Percentiles rank a stretch among this genome's conserved stretches.
Evolutionary conservation across 768 basidiomycete genomes (phyloP).

Genomic region (Leucosporidium scottii): DNA sequence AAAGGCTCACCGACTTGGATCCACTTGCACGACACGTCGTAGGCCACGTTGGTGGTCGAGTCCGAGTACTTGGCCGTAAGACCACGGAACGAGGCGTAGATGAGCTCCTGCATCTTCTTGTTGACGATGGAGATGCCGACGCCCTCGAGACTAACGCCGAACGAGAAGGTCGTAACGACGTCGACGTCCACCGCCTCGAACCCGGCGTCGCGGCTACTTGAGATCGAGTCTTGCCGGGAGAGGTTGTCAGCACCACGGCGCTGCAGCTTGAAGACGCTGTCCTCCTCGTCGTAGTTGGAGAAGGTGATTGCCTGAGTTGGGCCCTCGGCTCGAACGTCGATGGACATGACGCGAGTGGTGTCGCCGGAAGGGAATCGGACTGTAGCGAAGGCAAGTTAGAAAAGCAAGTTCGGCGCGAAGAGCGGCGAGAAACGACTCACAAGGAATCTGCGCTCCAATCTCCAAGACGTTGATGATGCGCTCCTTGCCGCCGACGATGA

Average conservation of each 20-base stretch:
- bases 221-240: conserved; percentile 19
- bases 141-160: conserved; percentile 74
- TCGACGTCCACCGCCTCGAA: conserved; percentile 49
- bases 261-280: conserved; percentile 67
- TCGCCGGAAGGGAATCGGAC: conserved; percentile 34
- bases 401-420: conserved; percentile 9
- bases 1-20: conserved; percentile 56
- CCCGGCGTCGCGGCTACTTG: conserved; percentile 51
- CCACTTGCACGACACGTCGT: conserved; percentile 72
- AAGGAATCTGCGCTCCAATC: conserved; percentile 84
- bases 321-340: conserved; percentile 87
- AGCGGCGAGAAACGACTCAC: conserved; percentile 64
- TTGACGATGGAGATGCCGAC: conserved; percentile 90
- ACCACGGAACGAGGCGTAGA: conserved; percentile 72
- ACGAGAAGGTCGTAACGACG: conserved; percentile 55
- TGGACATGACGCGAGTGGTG: conserved; percentile 57
- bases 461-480: conserved; percentile 84
- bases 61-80: conserved; percentile 79
- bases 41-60: conserved; percentile 67
- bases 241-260: conserved; percentile 32
- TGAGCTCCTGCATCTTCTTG: conserved; percentile 73
- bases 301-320: conserved; percentile 77
- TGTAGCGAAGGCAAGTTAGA: not conserved
- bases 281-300: conserved; percentile 74
- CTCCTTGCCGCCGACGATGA: conserved; percentile 56